Evolutionary conservation across 805 yeast genomes (phyloP).

Genomic region (Wickerhamomyces pijperi): DNA sequence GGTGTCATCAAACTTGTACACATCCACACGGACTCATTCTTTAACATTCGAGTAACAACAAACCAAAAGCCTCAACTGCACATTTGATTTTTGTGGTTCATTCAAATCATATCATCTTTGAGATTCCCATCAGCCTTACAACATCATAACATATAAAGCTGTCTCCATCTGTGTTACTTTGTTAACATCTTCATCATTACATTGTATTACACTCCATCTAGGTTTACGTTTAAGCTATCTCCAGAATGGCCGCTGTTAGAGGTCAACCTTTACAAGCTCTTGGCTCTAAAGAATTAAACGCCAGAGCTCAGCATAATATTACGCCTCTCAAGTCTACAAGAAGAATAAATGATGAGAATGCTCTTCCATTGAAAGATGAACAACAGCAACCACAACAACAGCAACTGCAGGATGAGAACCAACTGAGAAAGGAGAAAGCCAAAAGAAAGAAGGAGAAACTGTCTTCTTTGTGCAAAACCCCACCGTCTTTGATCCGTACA

Average conservation of each 20-base stretch:
- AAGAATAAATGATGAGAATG: conserved; percentile 10
- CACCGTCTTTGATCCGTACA: conserved; percentile 86
- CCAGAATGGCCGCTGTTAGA: conserved; percentile 21
- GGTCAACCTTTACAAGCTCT: conserved; percentile 30
- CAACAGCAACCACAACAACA: no score
- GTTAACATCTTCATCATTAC: no score
- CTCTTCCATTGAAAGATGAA: conserved; percentile 5
- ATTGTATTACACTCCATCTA: no score
- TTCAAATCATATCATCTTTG: no score
- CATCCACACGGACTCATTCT: no score
- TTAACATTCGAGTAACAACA: no score
- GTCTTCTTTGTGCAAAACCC: conserved; percentile 88
- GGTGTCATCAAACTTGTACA: no score
- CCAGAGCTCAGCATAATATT: conserved; percentile 18
- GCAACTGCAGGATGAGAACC: conserved; percentile 15
- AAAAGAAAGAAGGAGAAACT: conserved; percentile 82
- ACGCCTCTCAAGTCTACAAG: conserved; percentile 21
- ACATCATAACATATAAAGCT: no score
- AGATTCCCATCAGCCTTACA: no score
- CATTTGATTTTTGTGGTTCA: no score
- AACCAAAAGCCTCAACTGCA: no score
- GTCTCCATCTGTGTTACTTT: no score
- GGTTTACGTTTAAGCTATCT: not conserved
- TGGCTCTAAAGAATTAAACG: conserved; percentile 22
- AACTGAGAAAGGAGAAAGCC: conserved; percentile 21